phyloP scores from a whole-genome alignment of 2,329 filamentous ascomycete genomes.

The Ascochyta viciae-villosae region DNA sequence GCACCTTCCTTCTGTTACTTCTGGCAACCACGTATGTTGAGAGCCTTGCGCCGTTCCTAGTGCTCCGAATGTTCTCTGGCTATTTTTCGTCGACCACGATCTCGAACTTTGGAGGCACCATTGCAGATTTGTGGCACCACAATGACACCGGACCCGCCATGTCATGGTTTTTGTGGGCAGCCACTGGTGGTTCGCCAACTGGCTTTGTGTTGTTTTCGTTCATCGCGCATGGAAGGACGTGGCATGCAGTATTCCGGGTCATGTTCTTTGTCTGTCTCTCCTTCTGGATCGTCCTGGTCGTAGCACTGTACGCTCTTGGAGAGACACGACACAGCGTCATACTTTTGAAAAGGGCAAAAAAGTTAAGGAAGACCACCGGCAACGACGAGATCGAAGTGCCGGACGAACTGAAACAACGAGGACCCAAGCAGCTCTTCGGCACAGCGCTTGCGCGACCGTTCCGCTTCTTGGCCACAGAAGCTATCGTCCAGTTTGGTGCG shows the following conservation, averaged over 20 bases:
- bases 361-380: constrained; percentile 34
- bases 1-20: constrained; percentile 53
- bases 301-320: constrained; percentile 46
- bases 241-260: constrained; percentile 56
- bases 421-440: constrained; percentile 50
- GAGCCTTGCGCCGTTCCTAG: constrained; percentile 52
- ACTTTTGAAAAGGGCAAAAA: constrained; percentile 46
- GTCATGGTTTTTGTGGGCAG: constrained; percentile 56
- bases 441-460: constrained; percentile 57
- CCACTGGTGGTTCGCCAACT: constrained; percentile 55
- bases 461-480: constrained; percentile 55
- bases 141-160: constrained; percentile 53
- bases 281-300: constrained; percentile 54
- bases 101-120: constrained; percentile 53
- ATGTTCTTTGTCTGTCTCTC: constrained; percentile 55
- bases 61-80: constrained; percentile 55
- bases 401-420: constrained; percentile 49
- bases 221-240: constrained; percentile 53
- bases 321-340: constrained; percentile 57
- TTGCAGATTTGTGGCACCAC: constrained; percentile 55
- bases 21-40: constrained; percentile 54
- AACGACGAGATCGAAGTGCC: constrained; percentile 44
- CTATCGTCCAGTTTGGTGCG: constrained; percentile 58
- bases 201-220: constrained; percentile 57
- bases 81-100: constrained; percentile 53